Evolutionary conservation across 2,329 filamentous ascomycete genomes (phyloP).

Genomic region (Apiospora rasikravindrae): DNA sequence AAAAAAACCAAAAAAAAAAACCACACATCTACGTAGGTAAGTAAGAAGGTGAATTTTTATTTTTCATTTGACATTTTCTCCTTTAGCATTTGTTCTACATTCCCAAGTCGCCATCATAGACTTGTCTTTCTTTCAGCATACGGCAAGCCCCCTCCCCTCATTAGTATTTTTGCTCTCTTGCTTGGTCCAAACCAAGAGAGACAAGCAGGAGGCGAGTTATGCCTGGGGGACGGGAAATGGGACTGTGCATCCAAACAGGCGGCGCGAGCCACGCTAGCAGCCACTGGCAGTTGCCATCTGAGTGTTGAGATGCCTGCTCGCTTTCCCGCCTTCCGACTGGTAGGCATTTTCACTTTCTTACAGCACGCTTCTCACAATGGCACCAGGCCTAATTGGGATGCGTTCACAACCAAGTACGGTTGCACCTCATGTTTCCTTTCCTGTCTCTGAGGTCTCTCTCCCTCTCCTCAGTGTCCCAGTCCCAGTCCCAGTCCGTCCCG

Average conservation of each 20-base stretch:
- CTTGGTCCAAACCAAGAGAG: background rate
- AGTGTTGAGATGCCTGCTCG: slow-evolving; percentile 3
- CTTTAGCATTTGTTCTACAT: background rate
- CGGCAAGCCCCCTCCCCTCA: slow-evolving; percentile 1
- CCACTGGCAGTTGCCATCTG: slow-evolving; percentile 11
- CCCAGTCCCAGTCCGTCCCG: background rate
- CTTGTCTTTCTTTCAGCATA: slow-evolving; percentile 2
- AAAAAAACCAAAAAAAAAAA: no score
- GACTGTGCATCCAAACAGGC: slow-evolving; percentile 16
- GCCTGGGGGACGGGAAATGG: background rate
- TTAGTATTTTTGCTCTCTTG: slow-evolving; percentile 4
- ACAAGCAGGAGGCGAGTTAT: background rate
- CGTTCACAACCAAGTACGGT: slow-evolving; percentile 7
- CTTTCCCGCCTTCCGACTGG: slow-evolving; percentile 11
- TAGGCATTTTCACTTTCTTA: slow-evolving; percentile 14
- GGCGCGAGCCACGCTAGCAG: slow-evolving; percentile 9
- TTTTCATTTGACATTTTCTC: background rate
- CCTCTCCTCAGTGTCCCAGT: background rate
- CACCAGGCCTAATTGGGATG: slow-evolving; percentile 15
- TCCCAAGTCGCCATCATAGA: slow-evolving; percentile 7
- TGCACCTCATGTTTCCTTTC: slow-evolving; percentile 8
- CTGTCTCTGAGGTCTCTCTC: background rate
- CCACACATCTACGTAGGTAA: background rate
- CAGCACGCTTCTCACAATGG: background rate
- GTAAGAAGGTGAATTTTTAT: background rate